Evolutionary conservation across 2,329 filamentous ascomycete genomes (phyloP).

Genomic region (Truncatella angustata): DNA sequence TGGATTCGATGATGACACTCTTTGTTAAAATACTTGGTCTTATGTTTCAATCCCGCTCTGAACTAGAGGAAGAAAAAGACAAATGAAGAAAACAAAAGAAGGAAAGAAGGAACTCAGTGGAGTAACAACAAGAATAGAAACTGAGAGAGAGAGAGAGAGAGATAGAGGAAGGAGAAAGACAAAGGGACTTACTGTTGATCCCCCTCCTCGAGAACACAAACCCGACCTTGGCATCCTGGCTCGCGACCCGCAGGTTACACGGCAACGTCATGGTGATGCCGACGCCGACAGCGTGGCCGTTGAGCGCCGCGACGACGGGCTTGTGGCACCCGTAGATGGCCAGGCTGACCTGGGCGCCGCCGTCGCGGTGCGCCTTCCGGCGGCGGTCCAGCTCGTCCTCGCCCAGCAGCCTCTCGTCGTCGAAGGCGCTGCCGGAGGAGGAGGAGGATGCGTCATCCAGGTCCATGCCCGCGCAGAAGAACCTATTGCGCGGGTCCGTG

Average conservation of each 20-base stretch:
- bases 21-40: too few species aligned
- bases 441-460: slow-evolving; percentile 35
- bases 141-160: not conserved
- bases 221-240: slow-evolving; percentile 62
- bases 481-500: slow-evolving; percentile 42
- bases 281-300: slow-evolving; percentile 58
- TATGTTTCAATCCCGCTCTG: too few species aligned
- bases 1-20: too few species aligned
- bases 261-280: slow-evolving; percentile 62
- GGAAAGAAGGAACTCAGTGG: not conserved
- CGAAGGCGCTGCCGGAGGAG: slow-evolving; percentile 18
- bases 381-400: slow-evolving; percentile 6
- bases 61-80: too few species aligned
- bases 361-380: slow-evolving; percentile 37
- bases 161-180: too few species aligned
- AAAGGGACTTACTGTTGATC: slow-evolving; percentile 50
- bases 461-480: slow-evolving; percentile 61
- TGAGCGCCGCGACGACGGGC: slow-evolving; percentile 57
- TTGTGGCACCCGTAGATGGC: slow-evolving; percentile 57
- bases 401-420: not conserved
- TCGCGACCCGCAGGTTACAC: slow-evolving; percentile 51
- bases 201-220: slow-evolving; percentile 73
- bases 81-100: too few species aligned
- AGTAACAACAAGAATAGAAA: not conserved
- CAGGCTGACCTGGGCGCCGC: slow-evolving; percentile 52